phyloP scores from a whole-genome alignment of 345 rosid genomes.

The Zanthoxylum bungeanum region DNA sequence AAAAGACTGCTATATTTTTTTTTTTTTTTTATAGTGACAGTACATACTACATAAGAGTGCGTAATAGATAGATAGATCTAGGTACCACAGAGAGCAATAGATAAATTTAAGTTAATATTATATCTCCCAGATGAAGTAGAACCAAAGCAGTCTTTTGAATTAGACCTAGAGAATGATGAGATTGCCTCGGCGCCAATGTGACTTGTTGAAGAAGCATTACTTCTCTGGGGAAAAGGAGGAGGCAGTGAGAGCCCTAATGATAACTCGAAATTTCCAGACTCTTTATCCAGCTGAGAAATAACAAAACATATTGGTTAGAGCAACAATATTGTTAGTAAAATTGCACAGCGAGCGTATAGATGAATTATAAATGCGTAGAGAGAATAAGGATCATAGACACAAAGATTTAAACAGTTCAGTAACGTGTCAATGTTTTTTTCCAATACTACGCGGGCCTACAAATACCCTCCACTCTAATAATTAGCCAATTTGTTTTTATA shows the following conservation, averaged over 20 bases:
- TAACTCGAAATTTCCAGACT: constrained; percentile 31
- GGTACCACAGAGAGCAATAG: constrained; percentile 72
- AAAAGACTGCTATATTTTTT: too few relatives aligned
- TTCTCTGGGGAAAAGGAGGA: constrained; percentile 38
- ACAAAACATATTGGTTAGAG: background rate
- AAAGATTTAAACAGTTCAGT: too few relatives aligned
- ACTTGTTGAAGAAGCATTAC: constrained; percentile 52
- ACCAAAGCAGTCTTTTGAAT: constrained; percentile 33
- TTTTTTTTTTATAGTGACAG: background rate
- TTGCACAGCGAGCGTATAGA: too few relatives aligned
- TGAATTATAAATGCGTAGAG: too few relatives aligned
- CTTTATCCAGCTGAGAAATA: constrained; percentile 17
- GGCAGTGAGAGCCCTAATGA: constrained; percentile 55
- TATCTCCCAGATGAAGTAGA: constrained; percentile 31
- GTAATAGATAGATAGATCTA: too few relatives aligned
- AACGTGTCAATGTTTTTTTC: too few relatives aligned
- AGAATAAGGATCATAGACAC: too few relatives aligned
- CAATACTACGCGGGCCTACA: too few relatives aligned
- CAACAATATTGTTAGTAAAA: too few relatives aligned
- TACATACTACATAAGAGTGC: too few relatives aligned
- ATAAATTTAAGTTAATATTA: constrained; percentile 56
- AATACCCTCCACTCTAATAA: too few relatives aligned
- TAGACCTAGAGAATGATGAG: constrained; percentile 44
- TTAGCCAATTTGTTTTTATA: too few relatives aligned
- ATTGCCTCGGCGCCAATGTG: constrained; percentile 68